Evolutionary conservation across 2,329 filamentous ascomycete species (phyloP), one percentile per base, ranked within the genome.

Genomic region (Colletotrichum sidae): DNA sequence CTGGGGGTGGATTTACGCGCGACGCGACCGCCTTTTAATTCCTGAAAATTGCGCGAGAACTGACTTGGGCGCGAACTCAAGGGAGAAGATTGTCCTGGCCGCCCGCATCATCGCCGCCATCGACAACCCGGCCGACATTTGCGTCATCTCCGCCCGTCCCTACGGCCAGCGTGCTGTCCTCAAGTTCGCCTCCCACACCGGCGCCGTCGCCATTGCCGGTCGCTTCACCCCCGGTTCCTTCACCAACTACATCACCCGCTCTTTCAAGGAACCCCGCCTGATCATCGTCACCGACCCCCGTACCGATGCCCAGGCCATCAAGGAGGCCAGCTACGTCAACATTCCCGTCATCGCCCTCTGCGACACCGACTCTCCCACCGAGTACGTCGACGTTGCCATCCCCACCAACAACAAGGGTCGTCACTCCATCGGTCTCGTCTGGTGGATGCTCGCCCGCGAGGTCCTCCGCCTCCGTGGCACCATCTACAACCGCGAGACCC

Each of bases 221-320:
- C 96, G 96, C 83, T 99, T 99, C 92, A 99, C 96, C 80, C 96
- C 96, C 82, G 96, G 96, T 92, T 97, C 95, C 85, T 99, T 99
- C 92, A 99, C 96, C 89, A 99, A 99, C 91, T 99, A 99, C 92
- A 99, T 99, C 92, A 99, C 96, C 84, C 95, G 96, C 80, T 98
- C 96, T 72, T 99, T 99, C 94, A 97, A 97, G 91, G 96, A 99
- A 89, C 96, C 96, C 80, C 96, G 96, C 84, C 89, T 99, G 80
- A 98, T 99, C 85, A 90, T 99, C 82, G 96, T 99, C 79, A 99
- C 96, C 86, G 96, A 99, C 84, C 96, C 96, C 77, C 95, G 96
- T 85, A 99, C 96, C 87, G 96, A 99, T 79, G 93, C 96, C 81
- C 96, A 99, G 90, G 96, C 96, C 80, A 99, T 99, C 91, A 98